Percentiles rank a stretch among this genome's conserved stretches.
Evolutionary conservation across 108 stramenopile species (phyloP).

Genomic region (Skeletonema menzelii): DNA sequence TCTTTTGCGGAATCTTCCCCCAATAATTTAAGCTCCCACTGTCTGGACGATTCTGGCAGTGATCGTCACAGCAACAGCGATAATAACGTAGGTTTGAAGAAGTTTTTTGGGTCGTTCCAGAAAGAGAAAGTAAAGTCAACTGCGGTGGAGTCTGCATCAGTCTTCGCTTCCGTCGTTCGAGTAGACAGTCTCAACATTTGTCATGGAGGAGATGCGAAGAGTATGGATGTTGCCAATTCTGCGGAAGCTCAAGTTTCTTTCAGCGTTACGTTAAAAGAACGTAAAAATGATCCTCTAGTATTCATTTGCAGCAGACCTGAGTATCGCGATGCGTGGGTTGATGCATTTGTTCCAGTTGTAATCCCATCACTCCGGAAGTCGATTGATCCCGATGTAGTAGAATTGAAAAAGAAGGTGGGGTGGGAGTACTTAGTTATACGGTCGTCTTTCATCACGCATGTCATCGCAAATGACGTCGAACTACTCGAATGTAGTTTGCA

Average conservation of each 20-base stretch:
- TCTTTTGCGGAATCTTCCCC: neutral
- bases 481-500: slow-evolving; percentile 8
- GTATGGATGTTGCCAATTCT: neutral
- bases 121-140: neutral
- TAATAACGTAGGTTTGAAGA: neutral
- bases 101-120: neutral
- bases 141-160: slow-evolving; percentile 11
- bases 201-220: slow-evolving; percentile 3
- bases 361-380: slow-evolving; percentile 3
- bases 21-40: neutral
- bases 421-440: slow-evolving; percentile 27
- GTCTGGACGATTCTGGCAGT: neutral
- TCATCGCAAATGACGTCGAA: slow-evolving; percentile 18
- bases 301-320: neutral
- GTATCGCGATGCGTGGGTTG: slow-evolving; percentile 19
- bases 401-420: slow-evolving; percentile 10
- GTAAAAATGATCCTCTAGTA: slow-evolving; percentile 5
- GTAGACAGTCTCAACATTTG: slow-evolving; percentile 18
- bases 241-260: slow-evolving; percentile 8
- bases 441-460: slow-evolving; percentile 8
- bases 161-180: slow-evolving; percentile 18
- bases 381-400: slow-evolving; percentile 5
- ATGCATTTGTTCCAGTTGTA: slow-evolving; percentile 2
- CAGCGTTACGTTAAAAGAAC: slow-evolving; percentile 8
- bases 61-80: neutral